Evolutionary conservation across 2,329 filamentous ascomycete species (phyloP).

Genomic region (Microcyclospora tardicrescens): DNA sequence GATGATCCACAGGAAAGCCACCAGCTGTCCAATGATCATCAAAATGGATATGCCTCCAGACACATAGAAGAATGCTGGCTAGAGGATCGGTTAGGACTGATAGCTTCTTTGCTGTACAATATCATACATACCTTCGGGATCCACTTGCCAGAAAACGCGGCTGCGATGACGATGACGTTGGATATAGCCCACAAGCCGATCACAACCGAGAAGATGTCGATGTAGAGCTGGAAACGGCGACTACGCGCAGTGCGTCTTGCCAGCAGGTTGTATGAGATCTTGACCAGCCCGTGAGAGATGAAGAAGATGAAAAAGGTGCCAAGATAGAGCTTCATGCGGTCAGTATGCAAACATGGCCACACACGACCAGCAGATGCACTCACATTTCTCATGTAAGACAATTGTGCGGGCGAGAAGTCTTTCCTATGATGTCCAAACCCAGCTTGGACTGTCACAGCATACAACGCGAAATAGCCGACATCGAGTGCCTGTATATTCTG

Average conservation of each 20-base stretch:
- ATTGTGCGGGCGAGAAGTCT: not conserved
- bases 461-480: constrained; percentile 1
- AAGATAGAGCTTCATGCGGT: not conserved
- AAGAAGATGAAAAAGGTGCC: not conserved
- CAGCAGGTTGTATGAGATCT: constrained; percentile 3
- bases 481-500: not conserved
- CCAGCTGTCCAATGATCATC: constrained; percentile 1
- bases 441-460: not conserved
- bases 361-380: not conserved
- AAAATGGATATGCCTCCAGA: not conserved
- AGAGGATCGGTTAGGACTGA: too few relatives aligned
- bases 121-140: too few relatives aligned
- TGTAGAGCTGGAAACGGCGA: not conserved
- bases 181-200: constrained; percentile 1
- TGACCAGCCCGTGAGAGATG: constrained; percentile 1
- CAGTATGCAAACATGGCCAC: not conserved
- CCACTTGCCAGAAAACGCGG: too few relatives aligned
- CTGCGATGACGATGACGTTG: not conserved
- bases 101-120: too few relatives aligned
- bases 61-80: not conserved
- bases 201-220: constrained; percentile 2
- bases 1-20: constrained; percentile 4
- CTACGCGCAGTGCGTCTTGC: constrained; percentile 3
- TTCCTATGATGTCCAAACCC: constrained; percentile 1
- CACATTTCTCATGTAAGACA: not conserved